Percentiles rank a stretch among this genome's conserved stretches.
These are phyloP conservation scores for Agastache rugosa DNA, from an alignment of 257 asterid species.

Conservation along the genomic window DNA sequence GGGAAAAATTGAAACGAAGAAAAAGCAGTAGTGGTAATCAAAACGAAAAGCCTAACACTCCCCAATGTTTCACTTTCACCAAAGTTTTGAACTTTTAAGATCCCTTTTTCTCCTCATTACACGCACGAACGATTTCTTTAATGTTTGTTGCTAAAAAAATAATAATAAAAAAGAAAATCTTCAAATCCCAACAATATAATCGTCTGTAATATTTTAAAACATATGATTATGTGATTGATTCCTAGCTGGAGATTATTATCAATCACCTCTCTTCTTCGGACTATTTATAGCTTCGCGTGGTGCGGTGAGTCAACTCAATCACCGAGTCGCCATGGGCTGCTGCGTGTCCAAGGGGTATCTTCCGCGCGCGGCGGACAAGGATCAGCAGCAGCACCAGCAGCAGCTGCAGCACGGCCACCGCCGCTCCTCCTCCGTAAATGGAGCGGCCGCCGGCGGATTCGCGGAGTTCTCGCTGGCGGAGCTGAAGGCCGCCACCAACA, in stretches of 20 bases:
- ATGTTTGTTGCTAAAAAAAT: not conserved
- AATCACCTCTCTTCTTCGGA: not conserved
- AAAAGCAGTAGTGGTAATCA: conserved; percentile 9
- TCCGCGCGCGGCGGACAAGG: conserved; percentile 52
- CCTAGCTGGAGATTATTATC: not conserved
- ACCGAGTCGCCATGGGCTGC: conserved; percentile 79
- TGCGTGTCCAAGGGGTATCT: conserved; percentile 55
- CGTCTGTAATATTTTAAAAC: not conserved
- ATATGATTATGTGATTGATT: conserved; percentile 25
- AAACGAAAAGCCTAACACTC: conserved; percentile 32
- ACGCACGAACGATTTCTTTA: conserved; percentile 43
- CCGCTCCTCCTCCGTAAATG: conserved; percentile 66
- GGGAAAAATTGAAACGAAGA: not conserved
- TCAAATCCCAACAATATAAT: conserved; percentile 18
- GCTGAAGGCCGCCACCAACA: conserved; percentile 82
- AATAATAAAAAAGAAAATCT: not conserved
- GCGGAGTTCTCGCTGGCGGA: conserved; percentile 83
- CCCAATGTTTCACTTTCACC: conserved; percentile 31
- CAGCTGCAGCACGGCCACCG: conserved; percentile 52
- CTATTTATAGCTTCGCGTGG: conserved; percentile 30
- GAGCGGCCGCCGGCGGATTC: conserved; percentile 56
- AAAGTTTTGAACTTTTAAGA: conserved; percentile 19
- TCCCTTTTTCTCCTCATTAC: conserved; percentile 32
- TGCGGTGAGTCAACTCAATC: conserved; percentile 54
- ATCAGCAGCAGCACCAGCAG: conserved; percentile 49